A percentile compares a stretch with the other conserved stretches of the same genome.
Evolutionary conservation across 139 green algal genomes (phyloP).

Genomic region (Mesotaenium endlicherianum): DNA sequence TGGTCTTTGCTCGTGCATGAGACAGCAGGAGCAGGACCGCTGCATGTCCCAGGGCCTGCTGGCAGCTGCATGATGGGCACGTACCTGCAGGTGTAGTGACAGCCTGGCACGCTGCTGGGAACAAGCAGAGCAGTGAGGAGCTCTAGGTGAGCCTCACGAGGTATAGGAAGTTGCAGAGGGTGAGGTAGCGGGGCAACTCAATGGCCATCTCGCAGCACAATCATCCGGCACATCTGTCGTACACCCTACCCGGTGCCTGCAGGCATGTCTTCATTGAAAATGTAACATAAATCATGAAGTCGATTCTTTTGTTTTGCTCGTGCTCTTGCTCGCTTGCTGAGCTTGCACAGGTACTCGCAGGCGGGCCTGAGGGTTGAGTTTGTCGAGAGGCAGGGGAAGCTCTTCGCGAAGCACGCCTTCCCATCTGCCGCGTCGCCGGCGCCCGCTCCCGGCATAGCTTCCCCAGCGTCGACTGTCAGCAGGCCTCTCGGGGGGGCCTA

Average conservation of each 20-base stretch:
- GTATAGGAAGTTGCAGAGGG: not conserved
- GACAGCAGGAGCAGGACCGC: no score
- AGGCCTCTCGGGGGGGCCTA: not conserved
- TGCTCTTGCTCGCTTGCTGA: not conserved
- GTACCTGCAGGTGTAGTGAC: no score
- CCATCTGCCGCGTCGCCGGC: not conserved
- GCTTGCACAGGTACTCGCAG: not conserved
- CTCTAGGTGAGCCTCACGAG: no score
- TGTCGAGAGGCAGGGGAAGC: not conserved
- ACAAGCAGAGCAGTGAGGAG: no score
- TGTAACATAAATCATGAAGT: not conserved
- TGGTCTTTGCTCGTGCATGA: no score
- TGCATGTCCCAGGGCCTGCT: no score
- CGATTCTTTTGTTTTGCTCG: no score
- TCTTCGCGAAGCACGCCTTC: not conserved
- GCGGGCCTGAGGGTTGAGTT: not conserved
- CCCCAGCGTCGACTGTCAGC: not conserved
- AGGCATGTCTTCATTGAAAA: not conserved
- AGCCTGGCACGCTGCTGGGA: no score
- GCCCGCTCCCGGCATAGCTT: not conserved
- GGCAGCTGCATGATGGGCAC: no score
- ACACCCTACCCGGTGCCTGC: not conserved
- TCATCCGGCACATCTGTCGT: not conserved
- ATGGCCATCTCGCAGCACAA: not conserved
- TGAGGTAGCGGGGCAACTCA: not conserved